Evolutionary conservation across 495 filamentous ascomycete genomes (phyloP).

Genomic region (Penicillium tannophilum): DNA sequence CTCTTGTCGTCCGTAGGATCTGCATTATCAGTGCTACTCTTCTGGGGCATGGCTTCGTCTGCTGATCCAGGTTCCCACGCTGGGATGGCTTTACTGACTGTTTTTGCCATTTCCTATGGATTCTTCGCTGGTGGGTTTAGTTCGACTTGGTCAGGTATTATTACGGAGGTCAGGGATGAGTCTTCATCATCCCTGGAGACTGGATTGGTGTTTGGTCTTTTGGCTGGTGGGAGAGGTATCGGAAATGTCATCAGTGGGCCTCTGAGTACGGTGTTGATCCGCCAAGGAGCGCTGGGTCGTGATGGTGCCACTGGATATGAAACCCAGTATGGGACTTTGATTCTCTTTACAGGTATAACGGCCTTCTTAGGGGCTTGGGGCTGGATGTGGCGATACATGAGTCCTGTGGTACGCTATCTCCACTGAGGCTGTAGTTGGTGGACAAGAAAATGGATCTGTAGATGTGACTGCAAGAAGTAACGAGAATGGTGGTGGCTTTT

Average conservation of each 20-base stretch:
- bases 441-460: neutral
- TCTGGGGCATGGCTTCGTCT: slow-evolving; percentile 62
- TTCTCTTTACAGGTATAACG: slow-evolving; percentile 51
- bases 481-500: too few species aligned
- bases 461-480: neutral
- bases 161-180: slow-evolving; percentile 54
- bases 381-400: slow-evolving; percentile 37
- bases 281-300: slow-evolving; percentile 29
- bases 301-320: slow-evolving; percentile 35
- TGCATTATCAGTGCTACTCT: slow-evolving; percentile 59
- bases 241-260: slow-evolving; percentile 65
- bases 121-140: slow-evolving; percentile 68
- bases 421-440: slow-evolving; percentile 1
- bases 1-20: slow-evolving; percentile 60
- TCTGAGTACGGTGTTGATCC: slow-evolving; percentile 57
- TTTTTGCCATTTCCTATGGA: slow-evolving; percentile 69
- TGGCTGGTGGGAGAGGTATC: slow-evolving; percentile 66
- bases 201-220: slow-evolving; percentile 62
- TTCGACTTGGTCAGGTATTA: slow-evolving; percentile 63
- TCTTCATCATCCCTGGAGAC: slow-evolving; percentile 50
- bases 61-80: slow-evolving; percentile 26
- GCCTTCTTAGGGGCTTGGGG: slow-evolving; percentile 39
- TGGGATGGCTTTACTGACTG: slow-evolving; percentile 56
- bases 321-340: slow-evolving; percentile 45
- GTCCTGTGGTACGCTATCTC: slow-evolving; percentile 14